Conservation (phyloP, 2,329 filamentous ascomycete genomes). For the Elsinoe batatas region DNA sequence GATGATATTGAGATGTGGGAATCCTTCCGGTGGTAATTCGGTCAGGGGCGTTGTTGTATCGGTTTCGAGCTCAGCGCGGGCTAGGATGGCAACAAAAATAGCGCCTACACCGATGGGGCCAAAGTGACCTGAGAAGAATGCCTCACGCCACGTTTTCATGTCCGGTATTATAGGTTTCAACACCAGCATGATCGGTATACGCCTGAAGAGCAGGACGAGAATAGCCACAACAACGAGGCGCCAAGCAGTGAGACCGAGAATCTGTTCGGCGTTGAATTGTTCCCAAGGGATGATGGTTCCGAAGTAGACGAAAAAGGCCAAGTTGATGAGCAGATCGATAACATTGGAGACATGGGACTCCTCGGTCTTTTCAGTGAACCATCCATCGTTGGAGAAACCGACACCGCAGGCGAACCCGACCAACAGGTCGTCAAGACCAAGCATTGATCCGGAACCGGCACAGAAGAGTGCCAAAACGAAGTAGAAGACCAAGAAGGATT, state of each 20-base stretch:
- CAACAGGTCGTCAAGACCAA: conserved; percentile 87
- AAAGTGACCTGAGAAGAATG: conserved; percentile 92
- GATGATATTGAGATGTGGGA: conserved; percentile 60
- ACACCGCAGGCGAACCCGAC: conserved; percentile 93
- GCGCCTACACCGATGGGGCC: conserved; percentile 95
- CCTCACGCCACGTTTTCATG: conserved; percentile 96
- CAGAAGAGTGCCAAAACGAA: conserved; percentile 94
- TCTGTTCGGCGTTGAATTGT: conserved; percentile 63
- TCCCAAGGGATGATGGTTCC: conserved; percentile 96
- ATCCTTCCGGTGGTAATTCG: conserved; percentile 46
- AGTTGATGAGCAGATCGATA: conserved; percentile 91
- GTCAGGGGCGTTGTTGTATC: conserved; percentile 64
- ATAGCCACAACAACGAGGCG: conserved; percentile 86
- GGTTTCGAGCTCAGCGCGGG: conserved; percentile 80
- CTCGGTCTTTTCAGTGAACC: conserved; percentile 97
- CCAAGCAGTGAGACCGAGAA: conserved; percentile 73
- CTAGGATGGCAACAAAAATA: conserved; percentile 88
- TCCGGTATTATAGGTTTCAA: conserved; percentile 92
- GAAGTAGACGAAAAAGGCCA: conserved; percentile 97
- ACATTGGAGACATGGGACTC: conserved; percentile 99
- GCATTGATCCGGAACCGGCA: conserved; percentile 80
- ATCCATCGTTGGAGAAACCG: conserved; percentile 98
- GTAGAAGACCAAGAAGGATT: conserved; percentile 98
- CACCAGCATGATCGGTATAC: conserved; percentile 86
- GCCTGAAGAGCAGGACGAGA: conserved; percentile 87